phyloP scores from a whole-genome alignment of 225 moss, liverwort and hornwort species.

The Pseudoscleropodium purum region DNA sequence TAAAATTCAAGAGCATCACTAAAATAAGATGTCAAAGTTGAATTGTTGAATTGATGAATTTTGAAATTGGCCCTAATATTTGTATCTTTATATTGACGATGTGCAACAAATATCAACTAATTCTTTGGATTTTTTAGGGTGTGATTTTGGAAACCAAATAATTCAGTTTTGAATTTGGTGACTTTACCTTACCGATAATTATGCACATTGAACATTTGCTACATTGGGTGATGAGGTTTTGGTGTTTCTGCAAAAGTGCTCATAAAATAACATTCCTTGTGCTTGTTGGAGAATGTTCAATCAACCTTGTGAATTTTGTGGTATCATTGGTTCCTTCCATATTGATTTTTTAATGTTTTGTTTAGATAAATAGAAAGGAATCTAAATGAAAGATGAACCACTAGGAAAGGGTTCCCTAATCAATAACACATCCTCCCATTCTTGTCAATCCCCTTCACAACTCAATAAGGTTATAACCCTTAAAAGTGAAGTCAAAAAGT shows the following conservation, averaged over 20 bases:
- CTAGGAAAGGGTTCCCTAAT: fast-evolving
- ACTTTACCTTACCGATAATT: no score
- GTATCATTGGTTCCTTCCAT: neutral
- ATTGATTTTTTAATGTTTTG: neutral
- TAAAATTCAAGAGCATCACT: neutral
- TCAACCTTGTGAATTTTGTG: neutral
- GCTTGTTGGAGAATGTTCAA: neutral
- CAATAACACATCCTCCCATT: neutral
- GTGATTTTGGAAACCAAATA: neutral
- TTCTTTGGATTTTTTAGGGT: no score
- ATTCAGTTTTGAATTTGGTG: neutral
- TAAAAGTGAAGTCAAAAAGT: neutral
- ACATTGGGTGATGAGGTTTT: neutral
- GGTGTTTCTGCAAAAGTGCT: neutral
- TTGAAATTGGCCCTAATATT: neutral
- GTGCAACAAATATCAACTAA: neutral
- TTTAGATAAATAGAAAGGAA: neutral
- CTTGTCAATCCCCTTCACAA: neutral
- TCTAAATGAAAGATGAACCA: neutral
- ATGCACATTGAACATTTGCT: neutral
- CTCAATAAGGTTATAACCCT: neutral
- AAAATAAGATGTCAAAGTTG: neutral
- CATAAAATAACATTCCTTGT: neutral
- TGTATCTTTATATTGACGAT: neutral
- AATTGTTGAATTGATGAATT: neutral